Percentiles rank a stretch among this genome's conserved stretches.
These are phyloP conservation scores for Penicillium waksmanii DNA, from an alignment of 495 filamentous ascomycete genomes.

Conservation along the genomic window DNA sequence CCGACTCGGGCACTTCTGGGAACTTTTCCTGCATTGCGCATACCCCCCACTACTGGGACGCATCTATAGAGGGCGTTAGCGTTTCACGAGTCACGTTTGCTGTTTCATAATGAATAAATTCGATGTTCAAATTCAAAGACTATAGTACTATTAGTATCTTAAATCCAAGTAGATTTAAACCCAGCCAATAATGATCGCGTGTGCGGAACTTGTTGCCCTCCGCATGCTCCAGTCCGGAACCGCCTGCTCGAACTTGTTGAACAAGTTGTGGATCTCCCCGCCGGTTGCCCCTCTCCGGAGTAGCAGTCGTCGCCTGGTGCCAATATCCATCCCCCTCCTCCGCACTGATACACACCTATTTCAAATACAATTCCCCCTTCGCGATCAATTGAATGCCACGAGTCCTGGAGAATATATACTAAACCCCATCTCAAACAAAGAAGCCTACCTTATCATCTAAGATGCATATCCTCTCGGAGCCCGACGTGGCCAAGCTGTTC, in stretches of 20 bases:
- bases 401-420: no score
- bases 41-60: slow-evolving; percentile 18
- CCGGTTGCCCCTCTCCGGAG: slow-evolving; percentile 2
- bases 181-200: background rate
- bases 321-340: background rate
- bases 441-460: slow-evolving; percentile 9
- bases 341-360: no score
- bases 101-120: slow-evolving; percentile 28
- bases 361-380: background rate
- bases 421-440: background rate
- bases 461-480: slow-evolving; percentile 51
- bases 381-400: background rate
- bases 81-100: slow-evolving; percentile 18
- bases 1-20: background rate
- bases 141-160: background rate
- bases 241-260: background rate
- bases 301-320: background rate
- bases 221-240: background rate
- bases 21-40: slow-evolving; percentile 21
- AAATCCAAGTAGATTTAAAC: background rate
- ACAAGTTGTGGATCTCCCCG: background rate
- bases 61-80: slow-evolving; percentile 38
- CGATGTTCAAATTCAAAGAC: slow-evolving; percentile 1
- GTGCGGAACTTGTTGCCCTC: slow-evolving; percentile 3
- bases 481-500: slow-evolving; percentile 42